A percentile compares a stretch with the other conserved stretches of the same genome.
Evolutionary conservation across 768 basidiomycete genomes (phyloP).

Genomic region (Lactarius hatsudake): DNA sequence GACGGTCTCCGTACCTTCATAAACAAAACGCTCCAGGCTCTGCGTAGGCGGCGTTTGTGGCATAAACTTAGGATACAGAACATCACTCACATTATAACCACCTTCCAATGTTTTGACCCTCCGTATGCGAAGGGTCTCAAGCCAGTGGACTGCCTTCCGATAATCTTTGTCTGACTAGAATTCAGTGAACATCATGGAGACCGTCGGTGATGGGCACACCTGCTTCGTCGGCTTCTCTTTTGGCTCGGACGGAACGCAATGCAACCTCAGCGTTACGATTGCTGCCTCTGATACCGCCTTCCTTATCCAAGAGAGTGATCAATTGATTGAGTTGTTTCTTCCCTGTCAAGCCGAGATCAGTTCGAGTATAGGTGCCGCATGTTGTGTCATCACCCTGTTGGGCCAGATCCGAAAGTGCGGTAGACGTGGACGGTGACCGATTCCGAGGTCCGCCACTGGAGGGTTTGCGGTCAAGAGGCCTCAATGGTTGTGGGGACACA

Average conservation of each 20-base stretch:
- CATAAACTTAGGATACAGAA: neutral
- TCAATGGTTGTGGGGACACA: slow-evolving; percentile 68
- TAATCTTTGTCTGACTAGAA: slow-evolving; percentile 75
- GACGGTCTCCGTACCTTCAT: slow-evolving; percentile 63
- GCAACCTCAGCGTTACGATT: slow-evolving; percentile 61
- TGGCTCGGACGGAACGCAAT: slow-evolving; percentile 73
- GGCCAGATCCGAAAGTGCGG: slow-evolving; percentile 83
- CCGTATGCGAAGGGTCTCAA: slow-evolving; percentile 84
- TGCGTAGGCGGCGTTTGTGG: slow-evolving; percentile 35
- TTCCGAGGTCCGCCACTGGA: slow-evolving; percentile 62
- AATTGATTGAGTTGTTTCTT: slow-evolving; percentile 86
- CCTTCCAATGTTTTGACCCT: slow-evolving; percentile 79
- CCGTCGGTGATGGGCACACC: slow-evolving; percentile 43
- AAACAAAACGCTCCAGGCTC: slow-evolving; percentile 79
- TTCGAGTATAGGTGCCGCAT: neutral
- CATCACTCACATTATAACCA: slow-evolving; percentile 64
- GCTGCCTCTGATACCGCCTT: slow-evolving; percentile 52
- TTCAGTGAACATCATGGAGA: slow-evolving; percentile 8
- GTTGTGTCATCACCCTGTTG: slow-evolving; percentile 57
- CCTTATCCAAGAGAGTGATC: slow-evolving; percentile 80
- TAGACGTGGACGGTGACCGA: slow-evolving; percentile 79
- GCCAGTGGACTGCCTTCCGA: slow-evolving; percentile 83
- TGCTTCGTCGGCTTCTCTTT: slow-evolving; percentile 89
- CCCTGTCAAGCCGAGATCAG: slow-evolving; percentile 41
- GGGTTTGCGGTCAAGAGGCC: slow-evolving; percentile 72